Evolutionary conservation across 1,139 yeast genomes (phyloP), one percentile per base, ranked within the genome.

Genomic region (Groenewaldozyma auringiensis): DNA sequence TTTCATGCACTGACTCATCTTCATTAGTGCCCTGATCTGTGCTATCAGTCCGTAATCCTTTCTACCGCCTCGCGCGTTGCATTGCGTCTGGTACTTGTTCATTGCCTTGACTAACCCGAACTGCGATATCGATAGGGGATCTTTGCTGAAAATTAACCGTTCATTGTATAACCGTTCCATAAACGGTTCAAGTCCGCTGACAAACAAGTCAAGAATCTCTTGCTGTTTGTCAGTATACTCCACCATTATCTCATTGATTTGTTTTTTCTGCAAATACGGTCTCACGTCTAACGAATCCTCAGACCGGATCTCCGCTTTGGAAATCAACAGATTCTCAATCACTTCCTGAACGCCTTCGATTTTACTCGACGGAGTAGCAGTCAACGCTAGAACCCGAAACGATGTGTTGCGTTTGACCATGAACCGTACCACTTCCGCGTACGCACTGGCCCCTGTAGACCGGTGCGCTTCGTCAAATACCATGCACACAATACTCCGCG

Each of bases 401-500:
- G 87, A 78, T 0, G 73, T 66, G 56, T 81, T 83, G 58, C 79
- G 80, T 46, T 87, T 65, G 29, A 72, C 70, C 37, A 89, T 61
- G 55, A 77, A 81, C 50, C 78, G 71, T 3, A 85, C 86, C 14
- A 92, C 92, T 49, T 84, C 83, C 44, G 83, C 83, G 57, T 92
- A 92, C 0, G 97, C 84, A 60, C 88, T 89, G 47, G 85, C 83
- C 0, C 96, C 96, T 42, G 83, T 81, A 0, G 96, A 87, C 42
- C 96, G 70, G 64, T 94, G 99, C 0, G 98, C 98, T 68, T 94
- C 99, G 66, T 94, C 99, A 34, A 94, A 73, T 1, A 94, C 92
- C 42, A 94, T 58, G 47, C 94, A 76, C 0, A 78, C 83, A 8
- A 94, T 70, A 29, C 76, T 72, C 54, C 78, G 82, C 0, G 97